phyloP scores from a whole-genome alignment of 1,139 yeast genomes.

The Wickerhamiella pararugosa region DNA sequence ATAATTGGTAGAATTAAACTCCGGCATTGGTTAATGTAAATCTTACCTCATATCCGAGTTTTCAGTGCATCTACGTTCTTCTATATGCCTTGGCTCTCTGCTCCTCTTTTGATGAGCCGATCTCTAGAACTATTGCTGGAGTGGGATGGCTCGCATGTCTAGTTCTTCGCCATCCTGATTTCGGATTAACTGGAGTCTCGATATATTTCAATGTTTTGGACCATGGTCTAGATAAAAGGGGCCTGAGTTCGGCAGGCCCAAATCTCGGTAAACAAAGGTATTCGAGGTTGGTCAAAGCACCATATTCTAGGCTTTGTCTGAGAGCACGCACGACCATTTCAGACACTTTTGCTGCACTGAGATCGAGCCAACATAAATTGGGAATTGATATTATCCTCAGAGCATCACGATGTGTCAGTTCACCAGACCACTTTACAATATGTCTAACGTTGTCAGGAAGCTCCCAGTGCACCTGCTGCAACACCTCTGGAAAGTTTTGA shows the following conservation, averaged over 20 bases:
- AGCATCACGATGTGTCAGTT: neutral
- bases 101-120: too few species aligned
- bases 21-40: neutral
- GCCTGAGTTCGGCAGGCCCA: neutral
- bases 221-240: slow-evolving; percentile 1
- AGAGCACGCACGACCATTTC: neutral
- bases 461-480: neutral
- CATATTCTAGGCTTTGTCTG: slow-evolving; percentile 1
- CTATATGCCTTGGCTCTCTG: too few species aligned
- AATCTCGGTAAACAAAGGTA: neutral
- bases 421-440: neutral
- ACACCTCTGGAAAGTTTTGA: neutral
- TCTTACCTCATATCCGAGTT: neutral
- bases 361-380: neutral
- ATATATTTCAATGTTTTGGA: neutral
- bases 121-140: too few species aligned
- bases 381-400: neutral
- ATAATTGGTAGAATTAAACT: neutral
- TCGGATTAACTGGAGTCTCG: neutral
- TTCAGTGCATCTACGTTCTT: too few species aligned
- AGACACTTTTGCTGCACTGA: neutral
- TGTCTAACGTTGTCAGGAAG: neutral
- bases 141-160: neutral
- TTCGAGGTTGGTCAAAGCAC: neutral
- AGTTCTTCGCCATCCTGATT: neutral